Evolutionary conservation across 805 yeast species (phyloP), one percentile per base, ranked within the genome.

Genomic region (Saturnispora sekii): DNA sequence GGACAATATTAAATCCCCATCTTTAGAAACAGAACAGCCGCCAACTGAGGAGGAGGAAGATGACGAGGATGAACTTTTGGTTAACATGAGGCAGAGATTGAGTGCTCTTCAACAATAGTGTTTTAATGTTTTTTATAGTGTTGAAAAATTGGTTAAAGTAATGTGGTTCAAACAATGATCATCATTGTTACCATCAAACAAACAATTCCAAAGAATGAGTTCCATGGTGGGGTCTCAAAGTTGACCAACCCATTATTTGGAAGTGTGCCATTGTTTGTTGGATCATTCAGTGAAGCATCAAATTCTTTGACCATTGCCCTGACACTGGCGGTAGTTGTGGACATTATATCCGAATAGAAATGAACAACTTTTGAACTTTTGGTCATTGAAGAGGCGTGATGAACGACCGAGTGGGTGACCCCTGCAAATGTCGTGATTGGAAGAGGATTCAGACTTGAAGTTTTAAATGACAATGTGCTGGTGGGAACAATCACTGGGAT

Each of bases 1-100:
- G 34, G 35, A 31, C 17, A 30, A 14, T 26, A 38, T 18, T 14
- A 10, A 21, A 35, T 11, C 35, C 37, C 17, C 31, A 51, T 21
- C 32, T 44, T 53, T 56, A 28, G 50, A 56, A 11, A 32, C 48
- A 11, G 53, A 51, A 36, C 59, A 55, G 3, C 58, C 51, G 38
- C 55, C 55, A 18, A 42, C 41, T 12, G 40, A 41, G n/a, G 43
- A 41, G 16, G 41, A 35, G 10, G 80, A 69, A 14, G 84, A 73
- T 15, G 89, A 81, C 34, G 90, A 87, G 48, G 83, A 79, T 50
- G 81, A 76, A 48, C 77, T 85, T 56, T 67, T 90, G 44, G 77
- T 77, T 51, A 88, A 82, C 53, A 90, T 93, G 97, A 74, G 95
- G 53, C 90, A 89, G 58, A 70, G 97, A 48, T 70, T 90, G 39